phyloP scores from a whole-genome alignment of 352 stramenopile genomes.

The Globisporangium splendens region DNA sequence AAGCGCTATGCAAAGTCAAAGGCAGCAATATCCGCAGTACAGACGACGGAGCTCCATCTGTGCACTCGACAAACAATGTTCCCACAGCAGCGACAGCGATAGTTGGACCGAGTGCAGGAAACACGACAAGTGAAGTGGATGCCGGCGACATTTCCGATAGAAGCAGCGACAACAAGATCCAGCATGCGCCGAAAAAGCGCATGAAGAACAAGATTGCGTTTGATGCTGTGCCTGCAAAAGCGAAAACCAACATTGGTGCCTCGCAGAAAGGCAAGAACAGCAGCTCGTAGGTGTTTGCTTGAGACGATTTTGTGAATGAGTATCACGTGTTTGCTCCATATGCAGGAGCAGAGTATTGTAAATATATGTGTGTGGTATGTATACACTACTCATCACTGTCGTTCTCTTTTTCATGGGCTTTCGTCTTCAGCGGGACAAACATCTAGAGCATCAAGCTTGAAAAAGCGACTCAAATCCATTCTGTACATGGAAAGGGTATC shows the following conservation, averaged over 20 bases:
- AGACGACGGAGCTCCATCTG: neutral
- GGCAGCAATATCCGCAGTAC: neutral
- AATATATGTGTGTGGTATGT: too few species aligned
- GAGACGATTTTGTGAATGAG: too few species aligned
- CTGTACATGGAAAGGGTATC: too few species aligned
- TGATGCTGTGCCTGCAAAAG: neutral
- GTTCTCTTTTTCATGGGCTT: too few species aligned
- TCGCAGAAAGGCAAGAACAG: too few species aligned
- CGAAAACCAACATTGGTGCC: neutral
- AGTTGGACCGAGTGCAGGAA: neutral
- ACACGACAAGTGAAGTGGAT: neutral
- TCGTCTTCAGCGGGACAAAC: too few species aligned
- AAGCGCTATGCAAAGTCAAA: neutral
- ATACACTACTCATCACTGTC: too few species aligned
- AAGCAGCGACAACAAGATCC: slow-evolving; percentile 9
- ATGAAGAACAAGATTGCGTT: slow-evolving; percentile 12
- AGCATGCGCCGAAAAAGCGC: slow-evolving; percentile 9
- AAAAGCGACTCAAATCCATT: too few species aligned
- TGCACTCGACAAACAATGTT: neutral
- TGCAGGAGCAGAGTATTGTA: too few species aligned
- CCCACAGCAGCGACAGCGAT: neutral
- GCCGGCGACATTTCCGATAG: neutral
- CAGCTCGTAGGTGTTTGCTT: too few species aligned
- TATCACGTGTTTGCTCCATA: too few species aligned
- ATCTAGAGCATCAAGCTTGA: too few species aligned